These are phyloP conservation scores for Rutstroemia sp. DNA, from an alignment of 2,329 filamentous ascomycete species.

Conservation along the genomic window DNA sequence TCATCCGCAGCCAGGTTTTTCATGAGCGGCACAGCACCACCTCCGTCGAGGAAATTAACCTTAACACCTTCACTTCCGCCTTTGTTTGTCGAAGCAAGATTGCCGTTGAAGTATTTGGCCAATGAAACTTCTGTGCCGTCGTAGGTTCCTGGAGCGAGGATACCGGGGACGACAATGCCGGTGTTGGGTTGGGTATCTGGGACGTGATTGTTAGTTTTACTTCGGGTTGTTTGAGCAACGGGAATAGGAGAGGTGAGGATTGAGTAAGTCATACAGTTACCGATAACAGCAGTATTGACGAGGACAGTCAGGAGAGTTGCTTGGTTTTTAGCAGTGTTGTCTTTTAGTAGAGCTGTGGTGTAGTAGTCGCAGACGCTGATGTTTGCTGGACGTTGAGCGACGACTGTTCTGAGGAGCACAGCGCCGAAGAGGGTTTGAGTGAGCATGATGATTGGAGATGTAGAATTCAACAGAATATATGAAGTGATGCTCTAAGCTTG, in stretches of 20 bases:
- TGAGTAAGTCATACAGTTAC: conserved; percentile 41
- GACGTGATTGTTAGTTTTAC: neutral
- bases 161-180: conserved; percentile 46
- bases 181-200: conserved; percentile 47
- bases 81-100: conserved; percentile 44
- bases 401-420: conserved; percentile 6
- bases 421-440: conserved; percentile 18
- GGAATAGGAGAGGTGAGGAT: neutral
- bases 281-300: conserved; percentile 57
- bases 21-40: conserved; percentile 46
- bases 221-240: neutral
- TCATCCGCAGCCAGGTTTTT: conserved; percentile 47
- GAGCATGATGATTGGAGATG: conserved; percentile 15
- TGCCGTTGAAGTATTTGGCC: conserved; percentile 52
- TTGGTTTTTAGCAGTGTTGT: conserved; percentile 54
- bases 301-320: conserved; percentile 46
- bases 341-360: conserved; percentile 48
- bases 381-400: conserved; percentile 39
- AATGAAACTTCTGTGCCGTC: conserved; percentile 47
- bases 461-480: neutral
- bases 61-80: conserved; percentile 38
- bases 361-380: conserved; percentile 56
- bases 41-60: conserved; percentile 55
- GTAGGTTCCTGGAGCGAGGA: conserved; percentile 43
- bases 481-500: neutral